These are phyloP conservation scores for Aspergillus incahuasiensis DNA, from an alignment of 495 filamentous ascomycete genomes.

Conservation along the genomic window DNA sequence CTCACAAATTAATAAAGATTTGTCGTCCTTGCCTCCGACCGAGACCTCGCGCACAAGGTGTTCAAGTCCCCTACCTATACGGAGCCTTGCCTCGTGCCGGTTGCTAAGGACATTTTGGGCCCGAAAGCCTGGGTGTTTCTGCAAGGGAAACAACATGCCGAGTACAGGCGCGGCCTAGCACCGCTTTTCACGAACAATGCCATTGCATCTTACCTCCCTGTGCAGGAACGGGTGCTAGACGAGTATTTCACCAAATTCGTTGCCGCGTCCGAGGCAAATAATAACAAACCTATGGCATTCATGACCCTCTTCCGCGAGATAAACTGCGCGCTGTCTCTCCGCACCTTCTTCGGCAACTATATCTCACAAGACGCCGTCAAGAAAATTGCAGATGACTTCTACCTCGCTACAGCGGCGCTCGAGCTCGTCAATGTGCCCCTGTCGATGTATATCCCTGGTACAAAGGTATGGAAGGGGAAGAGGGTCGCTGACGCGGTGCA, in stretches of 20 bases:
- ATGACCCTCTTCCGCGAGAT: slow-evolving; percentile 86
- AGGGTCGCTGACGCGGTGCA: slow-evolving; percentile 81
- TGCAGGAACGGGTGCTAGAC: slow-evolving; percentile 79
- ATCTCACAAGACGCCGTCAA: slow-evolving; percentile 59
- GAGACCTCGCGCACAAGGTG: slow-evolving; percentile 87
- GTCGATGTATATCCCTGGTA: slow-evolving; percentile 83
- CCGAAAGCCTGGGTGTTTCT: slow-evolving; percentile 90
- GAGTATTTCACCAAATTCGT: slow-evolving; percentile 75
- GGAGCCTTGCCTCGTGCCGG: slow-evolving; percentile 89
- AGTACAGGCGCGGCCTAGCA: slow-evolving; percentile 88
- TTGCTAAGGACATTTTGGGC: slow-evolving; percentile 83
- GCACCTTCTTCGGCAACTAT: slow-evolving; percentile 46
- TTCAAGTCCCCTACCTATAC: slow-evolving; percentile 86
- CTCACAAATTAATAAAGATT: slow-evolving; percentile 65
- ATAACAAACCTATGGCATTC: slow-evolving; percentile 64
- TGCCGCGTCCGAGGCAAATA: slow-evolving; percentile 54
- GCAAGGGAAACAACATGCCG: slow-evolving; percentile 81
- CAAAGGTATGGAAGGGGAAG: slow-evolving; percentile 89
- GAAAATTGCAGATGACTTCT: slow-evolving; percentile 93
- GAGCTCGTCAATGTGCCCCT: slow-evolving; percentile 91
- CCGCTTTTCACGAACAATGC: slow-evolving; percentile 85
- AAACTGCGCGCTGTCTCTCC: slow-evolving; percentile 84
- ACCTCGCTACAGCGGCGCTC: slow-evolving; percentile 84
- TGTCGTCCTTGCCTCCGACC: slow-evolving; percentile 87
- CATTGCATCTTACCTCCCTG: slow-evolving; percentile 78